Evolutionary conservation across 169 alveolate genomes (phyloP), one percentile per base, ranked within the genome.

Genomic region (Prorocentrum cordatum): DNA sequence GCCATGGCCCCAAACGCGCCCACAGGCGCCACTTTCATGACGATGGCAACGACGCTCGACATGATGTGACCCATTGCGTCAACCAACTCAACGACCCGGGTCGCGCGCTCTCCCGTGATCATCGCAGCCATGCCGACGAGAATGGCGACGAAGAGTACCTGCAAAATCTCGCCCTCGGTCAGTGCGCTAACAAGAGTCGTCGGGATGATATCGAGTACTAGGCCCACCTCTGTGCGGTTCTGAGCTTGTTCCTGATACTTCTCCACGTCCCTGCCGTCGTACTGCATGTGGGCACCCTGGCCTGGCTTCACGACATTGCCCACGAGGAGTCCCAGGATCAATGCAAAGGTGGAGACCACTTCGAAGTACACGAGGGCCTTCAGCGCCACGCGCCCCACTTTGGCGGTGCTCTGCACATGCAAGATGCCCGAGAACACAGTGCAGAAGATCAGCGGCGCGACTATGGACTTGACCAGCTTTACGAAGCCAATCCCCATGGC

Each of bases 381-480:
- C 58, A 73, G 31, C 7, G 85, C 85, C 36, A 73, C 85, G 1
- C 85, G 50, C 16, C 85, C 85, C 58, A 73, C 85, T 26, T 47
- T 45, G 36, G 85, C 39, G n/a, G 85, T 70, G 27, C 33, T 54
- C 16, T 50, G 54, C 54, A 73, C 85, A 32, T 73, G 85, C 29
- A 54, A 61, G 42, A 73, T 73, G 36, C 85, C 85, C 35, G 71
- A 32, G 38, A 73, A 68, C 26, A 73, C 67, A 9, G 85, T 73
- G 70, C 85, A 73, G 67, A 73, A 73, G 36, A 73, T 73, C 36
- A 73, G 45, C 39, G 85, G 85, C 3, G 85, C 70, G 36, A 73
- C n/a, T n/a, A n/a, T n/a, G n/a, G n/a, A n/a, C n/a, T n/a, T 73
- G 70, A 73, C 59, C 85, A 70, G 36, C 82, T 70, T 70, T 39